Conservation (phyloP, 2,329 filamentous ascomycete genomes). For the Hymenoscyphus albidus region DNA sequence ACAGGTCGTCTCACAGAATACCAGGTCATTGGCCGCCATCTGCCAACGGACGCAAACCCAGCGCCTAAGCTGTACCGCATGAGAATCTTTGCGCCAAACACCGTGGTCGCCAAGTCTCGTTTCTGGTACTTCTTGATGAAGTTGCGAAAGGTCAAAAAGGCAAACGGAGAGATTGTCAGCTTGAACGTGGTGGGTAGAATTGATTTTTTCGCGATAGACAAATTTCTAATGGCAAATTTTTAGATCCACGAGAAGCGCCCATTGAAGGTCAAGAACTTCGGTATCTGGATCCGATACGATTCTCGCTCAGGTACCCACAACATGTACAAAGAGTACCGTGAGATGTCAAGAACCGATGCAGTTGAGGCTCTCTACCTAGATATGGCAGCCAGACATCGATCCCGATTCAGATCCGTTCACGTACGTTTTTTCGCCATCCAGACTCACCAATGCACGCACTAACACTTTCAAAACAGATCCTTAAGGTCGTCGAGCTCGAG, state of each 20-base stretch:
- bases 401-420: conserved; percentile 97
- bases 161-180: conserved; percentile 97
- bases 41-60: conserved; percentile 96
- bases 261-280: conserved; percentile 99
- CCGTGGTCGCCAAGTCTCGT: conserved; percentile 97
- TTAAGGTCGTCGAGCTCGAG: conserved; percentile 96
- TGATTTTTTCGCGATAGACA: conserved; percentile 5
- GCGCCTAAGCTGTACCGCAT: conserved; percentile 99
- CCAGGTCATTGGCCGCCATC: conserved; percentile 99
- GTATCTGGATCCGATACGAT: conserved; percentile 99
- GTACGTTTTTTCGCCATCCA: conserved; percentile 54
- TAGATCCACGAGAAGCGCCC: conserved; percentile 99
- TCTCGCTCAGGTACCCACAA: conserved; percentile 99
- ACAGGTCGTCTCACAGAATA: conserved; percentile 99
- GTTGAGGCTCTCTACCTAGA: conserved; percentile 98
- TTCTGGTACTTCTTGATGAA: conserved; percentile 99
- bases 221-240: conserved; percentile 18
- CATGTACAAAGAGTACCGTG: conserved; percentile 99
- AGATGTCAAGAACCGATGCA: conserved; percentile 93
- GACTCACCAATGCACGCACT: conserved; percentile 8
- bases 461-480: conserved; percentile 59
- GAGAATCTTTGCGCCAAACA: conserved; percentile 98
- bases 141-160: conserved; percentile 99
- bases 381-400: conserved; percentile 98
- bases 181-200: conserved; percentile 78